phyloP scores from a whole-genome alignment of 208 protist genomes.

The Crithidia brevicula region DNA sequence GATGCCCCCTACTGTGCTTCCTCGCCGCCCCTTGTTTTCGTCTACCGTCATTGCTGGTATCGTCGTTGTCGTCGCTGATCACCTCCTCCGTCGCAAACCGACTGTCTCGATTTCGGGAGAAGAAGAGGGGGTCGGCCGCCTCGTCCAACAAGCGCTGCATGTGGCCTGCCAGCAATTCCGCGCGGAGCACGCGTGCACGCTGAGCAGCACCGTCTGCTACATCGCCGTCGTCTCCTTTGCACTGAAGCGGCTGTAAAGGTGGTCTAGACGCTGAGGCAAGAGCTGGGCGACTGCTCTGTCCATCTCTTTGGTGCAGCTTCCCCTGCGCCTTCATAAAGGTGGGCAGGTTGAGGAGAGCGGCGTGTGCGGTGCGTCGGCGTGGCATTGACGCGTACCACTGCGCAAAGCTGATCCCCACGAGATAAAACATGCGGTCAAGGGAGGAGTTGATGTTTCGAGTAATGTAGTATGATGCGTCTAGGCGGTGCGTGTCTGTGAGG shows the following conservation, averaged over 20 bases:
- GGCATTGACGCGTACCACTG: slow-evolving; percentile 68
- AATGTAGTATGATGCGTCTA: slow-evolving; percentile 86
- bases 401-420: slow-evolving; percentile 68
- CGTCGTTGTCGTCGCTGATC: slow-evolving; percentile 16
- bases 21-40: background rate
- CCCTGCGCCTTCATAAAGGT: slow-evolving; percentile 26
- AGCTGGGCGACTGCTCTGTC: background rate
- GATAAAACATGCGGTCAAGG: slow-evolving; percentile 83
- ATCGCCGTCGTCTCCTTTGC: background rate
- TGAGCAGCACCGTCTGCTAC: too few relatives aligned
- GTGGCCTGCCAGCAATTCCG: background rate
- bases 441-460: slow-evolving; percentile 70
- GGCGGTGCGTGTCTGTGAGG: slow-evolving; percentile 25
- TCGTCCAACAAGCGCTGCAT: slow-evolving; percentile 4
- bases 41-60: background rate
- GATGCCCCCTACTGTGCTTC: background rate
- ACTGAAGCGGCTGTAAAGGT: too few relatives aligned
- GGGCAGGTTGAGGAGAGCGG: slow-evolving; percentile 28
- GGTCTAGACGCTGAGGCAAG: background rate
- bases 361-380: slow-evolving; percentile 34
- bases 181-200: background rate
- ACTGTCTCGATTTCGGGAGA: background rate
- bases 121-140: background rate
- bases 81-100: background rate
- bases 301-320: background rate